phyloP scores from a whole-genome alignment of 1,284 basidiomycete genomes.

The Ganoderma meredithae region DNA sequence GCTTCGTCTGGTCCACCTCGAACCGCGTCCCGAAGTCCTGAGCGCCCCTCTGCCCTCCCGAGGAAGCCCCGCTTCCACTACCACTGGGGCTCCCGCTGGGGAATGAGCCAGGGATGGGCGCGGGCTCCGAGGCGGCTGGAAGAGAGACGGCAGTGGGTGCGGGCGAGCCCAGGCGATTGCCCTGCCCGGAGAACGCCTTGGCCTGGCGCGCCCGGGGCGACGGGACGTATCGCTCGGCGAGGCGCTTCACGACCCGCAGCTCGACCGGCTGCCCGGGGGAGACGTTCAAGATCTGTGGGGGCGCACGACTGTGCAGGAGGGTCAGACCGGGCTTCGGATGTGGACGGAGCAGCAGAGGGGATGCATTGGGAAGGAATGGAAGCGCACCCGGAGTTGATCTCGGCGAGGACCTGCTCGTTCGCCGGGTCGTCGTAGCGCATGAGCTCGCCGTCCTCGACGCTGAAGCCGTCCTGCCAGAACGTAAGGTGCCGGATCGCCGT shows the following conservation, averaged over 20 bases:
- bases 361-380: conserved; percentile 15
- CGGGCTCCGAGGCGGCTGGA: conserved; percentile 40
- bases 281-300: conserved; percentile 82
- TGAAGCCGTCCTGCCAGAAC: conserved; percentile 96
- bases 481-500: conserved; percentile 82
- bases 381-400: conserved; percentile 83
- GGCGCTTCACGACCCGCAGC: conserved; percentile 81
- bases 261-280: conserved; percentile 86
- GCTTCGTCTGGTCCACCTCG: conserved; percentile 82
- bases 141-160: conserved; percentile 44
- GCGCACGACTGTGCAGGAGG: conserved; percentile 66
- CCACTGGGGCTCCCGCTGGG: conserved; percentile 36
- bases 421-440: conserved; percentile 87
- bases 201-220: conserved; percentile 47
- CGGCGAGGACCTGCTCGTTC: conserved; percentile 75
- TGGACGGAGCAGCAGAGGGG: not conserved
- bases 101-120: conserved; percentile 66
- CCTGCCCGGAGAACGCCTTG: conserved; percentile 76
- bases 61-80: conserved; percentile 20
- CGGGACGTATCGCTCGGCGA: conserved; percentile 77
- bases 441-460: conserved; percentile 89
- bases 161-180: conserved; percentile 84
- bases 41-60: conserved; percentile 39
- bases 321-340: conserved; percentile 1
- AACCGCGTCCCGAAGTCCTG: conserved; percentile 65